Percentiles rank a stretch among this genome's conserved stretches.
phyloP scores from a whole-genome alignment of 345 rosid species.

The Eutrema heterophyllum region DNA sequence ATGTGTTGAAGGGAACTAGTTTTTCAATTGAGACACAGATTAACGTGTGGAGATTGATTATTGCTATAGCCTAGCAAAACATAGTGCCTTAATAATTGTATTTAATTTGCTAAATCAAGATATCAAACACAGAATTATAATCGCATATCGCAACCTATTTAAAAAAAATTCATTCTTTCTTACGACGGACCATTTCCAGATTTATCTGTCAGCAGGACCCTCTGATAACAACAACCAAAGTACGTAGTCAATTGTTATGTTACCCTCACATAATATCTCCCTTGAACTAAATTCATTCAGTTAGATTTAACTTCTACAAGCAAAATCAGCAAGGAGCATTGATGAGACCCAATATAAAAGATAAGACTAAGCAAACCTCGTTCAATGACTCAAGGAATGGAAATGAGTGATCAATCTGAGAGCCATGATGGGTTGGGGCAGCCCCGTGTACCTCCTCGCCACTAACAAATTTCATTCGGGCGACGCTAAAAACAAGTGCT shows the following conservation, averaged over 20 bases:
- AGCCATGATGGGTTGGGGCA: constrained; percentile 56
- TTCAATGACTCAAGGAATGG: constrained; percentile 92
- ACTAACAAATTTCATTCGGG: constrained; percentile 84
- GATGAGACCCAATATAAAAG: neutral
- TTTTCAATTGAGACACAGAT: neutral
- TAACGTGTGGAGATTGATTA: neutral
- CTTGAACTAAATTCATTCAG: neutral
- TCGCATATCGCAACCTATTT: too few relatives aligned
- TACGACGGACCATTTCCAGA: neutral
- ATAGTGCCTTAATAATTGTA: neutral
- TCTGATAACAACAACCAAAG: neutral
- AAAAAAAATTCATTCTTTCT: neutral
- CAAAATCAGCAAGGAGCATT: neutral
- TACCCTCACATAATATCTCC: constrained; percentile 4
- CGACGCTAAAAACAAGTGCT: constrained; percentile 90
- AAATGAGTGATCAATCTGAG: constrained; percentile 67
- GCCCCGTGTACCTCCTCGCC: constrained; percentile 70
- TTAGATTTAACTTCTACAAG: neutral
- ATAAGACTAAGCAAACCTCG: constrained; percentile 48
- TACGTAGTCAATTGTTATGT: neutral
- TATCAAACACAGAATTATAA: neutral
- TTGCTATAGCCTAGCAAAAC: neutral
- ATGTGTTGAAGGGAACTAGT: neutral
- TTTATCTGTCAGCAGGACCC: neutral
- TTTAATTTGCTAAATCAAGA: too few relatives aligned